Evolutionary conservation across 768 basidiomycete species (phyloP).

Genomic region (Xerocomellus amylosporus): DNA sequence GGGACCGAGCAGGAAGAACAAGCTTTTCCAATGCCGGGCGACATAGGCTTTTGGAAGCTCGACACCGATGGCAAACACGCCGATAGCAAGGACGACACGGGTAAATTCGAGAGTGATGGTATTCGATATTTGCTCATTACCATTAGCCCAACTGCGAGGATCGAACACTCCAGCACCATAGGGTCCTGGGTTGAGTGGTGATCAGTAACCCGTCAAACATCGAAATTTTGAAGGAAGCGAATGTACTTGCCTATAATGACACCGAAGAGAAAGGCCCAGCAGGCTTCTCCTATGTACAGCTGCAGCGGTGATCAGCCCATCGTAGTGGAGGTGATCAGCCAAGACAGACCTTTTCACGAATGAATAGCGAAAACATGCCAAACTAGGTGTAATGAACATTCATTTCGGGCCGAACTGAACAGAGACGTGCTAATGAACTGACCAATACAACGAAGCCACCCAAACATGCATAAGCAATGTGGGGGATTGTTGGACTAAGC

Average conservation of each 20-base stretch:
- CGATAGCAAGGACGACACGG: conserved; percentile 90
- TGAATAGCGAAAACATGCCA: conserved; percentile 91
- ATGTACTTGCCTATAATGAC: conserved; percentile 72
- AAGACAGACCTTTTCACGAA: conserved; percentile 74
- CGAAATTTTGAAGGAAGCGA: neutral
- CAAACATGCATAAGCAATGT: conserved; percentile 75
- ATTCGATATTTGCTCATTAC: conserved; percentile 51
- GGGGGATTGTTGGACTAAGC: conserved; percentile 57
- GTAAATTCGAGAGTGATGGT: conserved; percentile 86
- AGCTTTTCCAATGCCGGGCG: conserved; percentile 85
- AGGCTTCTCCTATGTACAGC: conserved; percentile 95
- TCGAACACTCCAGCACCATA: conserved; percentile 80
- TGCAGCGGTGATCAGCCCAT: conserved; percentile 27
- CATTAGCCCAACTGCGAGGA: conserved; percentile 70
- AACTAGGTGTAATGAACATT: conserved; percentile 48
- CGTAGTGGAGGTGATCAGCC: neutral
- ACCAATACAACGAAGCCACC: conserved; percentile 81
- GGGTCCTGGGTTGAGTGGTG: conserved; percentile 51
- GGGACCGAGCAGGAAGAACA: conserved; percentile 79
- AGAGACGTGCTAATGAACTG: conserved; percentile 23
- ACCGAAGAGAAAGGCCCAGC: conserved; percentile 91
- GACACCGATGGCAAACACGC: conserved; percentile 97
- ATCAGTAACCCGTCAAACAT: conserved; percentile 2
- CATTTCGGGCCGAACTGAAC: neutral
- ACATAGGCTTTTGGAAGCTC: conserved; percentile 97